Conservation (phyloP, 1,284 basidiomycete species). For the Tylopilus sp. region DNA sequence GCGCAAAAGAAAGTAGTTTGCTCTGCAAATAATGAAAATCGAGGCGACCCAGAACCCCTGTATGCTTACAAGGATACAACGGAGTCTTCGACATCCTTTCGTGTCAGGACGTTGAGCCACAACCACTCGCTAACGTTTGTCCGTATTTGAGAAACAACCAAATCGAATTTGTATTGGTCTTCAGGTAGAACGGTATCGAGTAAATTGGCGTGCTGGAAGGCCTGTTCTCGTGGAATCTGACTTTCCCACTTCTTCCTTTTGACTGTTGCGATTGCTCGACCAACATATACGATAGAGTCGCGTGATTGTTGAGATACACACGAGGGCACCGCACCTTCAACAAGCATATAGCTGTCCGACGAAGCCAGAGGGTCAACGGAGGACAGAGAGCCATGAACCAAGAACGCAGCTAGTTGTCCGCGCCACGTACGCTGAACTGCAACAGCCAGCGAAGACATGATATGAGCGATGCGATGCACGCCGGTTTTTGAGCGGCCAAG, state of each 20-base stretch:
- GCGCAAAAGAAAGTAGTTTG: conserved; percentile 88
- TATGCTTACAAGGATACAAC: conserved; percentile 74
- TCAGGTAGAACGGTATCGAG: conserved; percentile 77
- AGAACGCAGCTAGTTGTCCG: conserved; percentile 79
- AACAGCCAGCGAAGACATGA: conserved; percentile 72
- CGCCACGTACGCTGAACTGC: conserved; percentile 87
- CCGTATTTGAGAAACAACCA: conserved; percentile 75
- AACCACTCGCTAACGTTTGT: conserved; percentile 89
- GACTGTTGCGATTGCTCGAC: conserved; percentile 87
- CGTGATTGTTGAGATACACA: conserved; percentile 77
- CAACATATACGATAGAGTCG: conserved; percentile 89
- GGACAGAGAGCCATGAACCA: conserved; percentile 82
- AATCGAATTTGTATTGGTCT: conserved; percentile 81
- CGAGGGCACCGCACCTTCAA: conserved; percentile 77
- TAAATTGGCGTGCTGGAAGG: conserved; percentile 70
- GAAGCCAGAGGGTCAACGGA: conserved; percentile 64
- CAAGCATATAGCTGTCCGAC: conserved; percentile 62
- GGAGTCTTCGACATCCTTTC: conserved; percentile 48
- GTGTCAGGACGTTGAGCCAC: conserved; percentile 88
- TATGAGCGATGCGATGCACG: conserved; percentile 76
- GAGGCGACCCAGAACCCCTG: conserved; percentile 10
- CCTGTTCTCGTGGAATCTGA: conserved; percentile 75
- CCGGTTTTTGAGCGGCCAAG: conserved; percentile 78
- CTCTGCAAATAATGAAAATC: conserved; percentile 54
- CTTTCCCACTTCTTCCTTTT: conserved; percentile 83